phyloP scores from a whole-genome alignment of 768 basidiomycete genomes.

The Galerina marginata region DNA sequence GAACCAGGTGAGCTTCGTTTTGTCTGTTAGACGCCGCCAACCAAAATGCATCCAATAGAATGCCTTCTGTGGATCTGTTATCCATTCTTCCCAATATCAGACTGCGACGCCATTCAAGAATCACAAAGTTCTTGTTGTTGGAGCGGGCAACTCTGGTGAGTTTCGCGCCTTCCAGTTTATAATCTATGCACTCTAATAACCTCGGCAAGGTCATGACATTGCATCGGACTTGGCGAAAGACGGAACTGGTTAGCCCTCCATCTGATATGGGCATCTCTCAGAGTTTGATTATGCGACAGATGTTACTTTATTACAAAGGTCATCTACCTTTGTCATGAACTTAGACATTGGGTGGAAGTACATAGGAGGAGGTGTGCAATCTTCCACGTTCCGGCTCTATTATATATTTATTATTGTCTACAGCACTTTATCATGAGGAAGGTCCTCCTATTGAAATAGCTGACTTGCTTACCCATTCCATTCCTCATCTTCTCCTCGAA shows the following conservation, averaged over 20 bases:
- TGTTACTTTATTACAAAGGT: conserved; percentile 55
- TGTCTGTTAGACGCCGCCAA: not conserved
- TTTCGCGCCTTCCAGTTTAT: not conserved
- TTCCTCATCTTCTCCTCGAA: conserved; percentile 37
- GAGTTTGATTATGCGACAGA: conserved; percentile 16
- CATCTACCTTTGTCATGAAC: conserved; percentile 55
- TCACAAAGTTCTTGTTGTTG: conserved; percentile 60
- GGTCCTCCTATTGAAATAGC: conserved; percentile 51
- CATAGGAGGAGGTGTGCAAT: conserved; percentile 18
- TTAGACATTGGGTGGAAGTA: conserved; percentile 37
- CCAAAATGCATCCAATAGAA: conserved; percentile 32
- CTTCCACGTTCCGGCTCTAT: not conserved
- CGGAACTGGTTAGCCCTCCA: conserved; percentile 38
- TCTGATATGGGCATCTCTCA: not conserved
- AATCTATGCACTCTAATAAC: no score
- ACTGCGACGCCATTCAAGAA: conserved; percentile 52
- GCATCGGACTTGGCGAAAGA: conserved; percentile 38
- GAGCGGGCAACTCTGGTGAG: conserved; percentile 59
- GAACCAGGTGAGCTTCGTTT: conserved; percentile 37
- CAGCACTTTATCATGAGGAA: conserved; percentile 48
- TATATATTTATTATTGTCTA: not conserved
- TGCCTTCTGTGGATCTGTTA: conserved; percentile 50
- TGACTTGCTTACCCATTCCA: conserved; percentile 51
- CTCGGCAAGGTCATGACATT: conserved; percentile 41
- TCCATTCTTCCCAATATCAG: conserved; percentile 58